phyloP scores from a whole-genome alignment of 306 rosid genomes.

The Dalbergia oliveri region DNA sequence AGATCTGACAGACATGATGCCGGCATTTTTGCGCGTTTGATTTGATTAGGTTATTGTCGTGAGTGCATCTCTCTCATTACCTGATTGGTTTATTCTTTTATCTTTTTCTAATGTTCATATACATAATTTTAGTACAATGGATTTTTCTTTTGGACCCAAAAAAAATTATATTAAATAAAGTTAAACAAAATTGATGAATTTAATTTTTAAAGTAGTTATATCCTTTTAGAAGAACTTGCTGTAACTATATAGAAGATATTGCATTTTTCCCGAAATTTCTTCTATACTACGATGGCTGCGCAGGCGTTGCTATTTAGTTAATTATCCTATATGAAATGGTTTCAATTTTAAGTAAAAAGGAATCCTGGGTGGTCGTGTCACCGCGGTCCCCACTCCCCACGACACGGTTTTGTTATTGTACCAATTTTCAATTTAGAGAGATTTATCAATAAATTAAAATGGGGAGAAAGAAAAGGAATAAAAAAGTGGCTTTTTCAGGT shows the following conservation, averaged over 20 bases:
- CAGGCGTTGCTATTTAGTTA: not conserved
- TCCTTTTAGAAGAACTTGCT: no score
- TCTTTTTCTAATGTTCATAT: not conserved
- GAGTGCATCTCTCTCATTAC: not conserved
- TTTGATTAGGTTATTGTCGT: slow-evolving; percentile 35
- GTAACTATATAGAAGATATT: no score
- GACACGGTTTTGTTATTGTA: not conserved
- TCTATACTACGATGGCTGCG: not conserved
- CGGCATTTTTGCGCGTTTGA: slow-evolving; percentile 50
- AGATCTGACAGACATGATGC: slow-evolving; percentile 51
- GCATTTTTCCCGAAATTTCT: no score
- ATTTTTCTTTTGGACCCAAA: no score
- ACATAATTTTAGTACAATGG: no score
- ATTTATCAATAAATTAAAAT: not conserved
- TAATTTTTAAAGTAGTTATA: no score
- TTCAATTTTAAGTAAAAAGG: not conserved
- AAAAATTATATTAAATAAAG: no score
- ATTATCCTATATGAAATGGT: not conserved
- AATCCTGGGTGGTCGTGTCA: slow-evolving; percentile 6
- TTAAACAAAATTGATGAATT: no score
- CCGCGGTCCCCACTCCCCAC: not conserved
- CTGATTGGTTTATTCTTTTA: slow-evolving; percentile 29
- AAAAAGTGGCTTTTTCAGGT: slow-evolving; percentile 32
- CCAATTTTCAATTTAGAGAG: not conserved
- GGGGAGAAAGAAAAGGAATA: not conserved